Conservation (phyloP, 2,329 filamentous ascomycete genomes). For the Malbranchea zuffiana region DNA sequence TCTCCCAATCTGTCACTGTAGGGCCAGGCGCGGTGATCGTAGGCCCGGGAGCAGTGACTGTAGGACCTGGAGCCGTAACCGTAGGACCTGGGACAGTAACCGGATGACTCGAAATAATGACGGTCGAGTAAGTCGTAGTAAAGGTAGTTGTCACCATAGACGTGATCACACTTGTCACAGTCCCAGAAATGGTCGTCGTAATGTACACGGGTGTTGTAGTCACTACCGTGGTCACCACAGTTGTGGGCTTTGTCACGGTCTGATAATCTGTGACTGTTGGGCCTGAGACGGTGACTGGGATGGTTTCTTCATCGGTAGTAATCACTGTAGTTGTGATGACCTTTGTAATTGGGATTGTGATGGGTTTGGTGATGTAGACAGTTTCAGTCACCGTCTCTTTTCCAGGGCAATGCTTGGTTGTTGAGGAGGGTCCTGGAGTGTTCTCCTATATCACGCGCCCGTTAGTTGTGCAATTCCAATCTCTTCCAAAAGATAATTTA, state of each 20-base stretch:
- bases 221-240: conserved; percentile 4
- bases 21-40: conserved; percentile 10
- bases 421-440: too few species aligned
- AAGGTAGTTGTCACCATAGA: conserved; percentile 26
- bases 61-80: conserved; percentile 10
- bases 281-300: conserved; percentile 4
- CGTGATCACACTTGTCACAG: conserved; percentile 17
- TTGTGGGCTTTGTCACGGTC: too few species aligned
- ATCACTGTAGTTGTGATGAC: conserved; percentile 1
- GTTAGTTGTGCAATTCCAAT: too few species aligned
- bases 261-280: conserved; percentile 14
- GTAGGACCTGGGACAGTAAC: conserved; percentile 4
- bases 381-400: background rate
- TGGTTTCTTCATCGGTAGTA: background rate
- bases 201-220: conserved; percentile 12
- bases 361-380: conserved; percentile 1
- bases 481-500: too few species aligned
- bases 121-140: conserved; percentile 17
- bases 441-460: too few species aligned
- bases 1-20: too few species aligned
- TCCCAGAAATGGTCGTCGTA: conserved; percentile 18
- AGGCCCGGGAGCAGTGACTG: conserved; percentile 13
- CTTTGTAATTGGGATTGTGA: conserved; percentile 4
- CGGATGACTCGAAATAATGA: conserved; percentile 13
- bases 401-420: too few species aligned